Evolutionary conservation across 768 basidiomycete species (phyloP).

Genomic region (Kwoniella sp.): DNA sequence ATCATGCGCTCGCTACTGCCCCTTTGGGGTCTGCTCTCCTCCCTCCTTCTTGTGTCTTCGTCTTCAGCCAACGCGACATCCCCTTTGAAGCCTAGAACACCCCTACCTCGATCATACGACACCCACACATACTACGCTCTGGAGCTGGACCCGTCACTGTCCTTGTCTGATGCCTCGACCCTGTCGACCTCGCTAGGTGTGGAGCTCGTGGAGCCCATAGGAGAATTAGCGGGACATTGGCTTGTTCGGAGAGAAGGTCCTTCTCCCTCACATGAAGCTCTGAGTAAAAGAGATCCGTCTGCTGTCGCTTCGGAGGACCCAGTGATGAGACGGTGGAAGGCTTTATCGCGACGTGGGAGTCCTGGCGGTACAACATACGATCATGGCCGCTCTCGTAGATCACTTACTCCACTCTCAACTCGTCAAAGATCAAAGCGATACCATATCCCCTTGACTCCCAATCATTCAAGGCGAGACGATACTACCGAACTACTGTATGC

Average conservation of each 20-base stretch:
- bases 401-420: constrained; percentile 47
- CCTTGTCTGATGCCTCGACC: constrained; percentile 65
- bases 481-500: constrained; percentile 58
- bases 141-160: constrained; percentile 59
- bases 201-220: constrained; percentile 83
- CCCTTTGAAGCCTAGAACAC: constrained; percentile 27
- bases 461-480: constrained; percentile 19
- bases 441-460: constrained; percentile 21
- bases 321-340: constrained; percentile 36
- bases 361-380: not conserved
- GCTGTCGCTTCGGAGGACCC: constrained; percentile 23
- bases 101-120: constrained; percentile 54
- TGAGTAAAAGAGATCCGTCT: not conserved
- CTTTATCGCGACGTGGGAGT: constrained; percentile 14
- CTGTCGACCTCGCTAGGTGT: constrained; percentile 68
- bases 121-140: constrained; percentile 73
- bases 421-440: constrained; percentile 55
- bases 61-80: constrained; percentile 5
- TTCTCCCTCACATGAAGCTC: constrained; percentile 1
- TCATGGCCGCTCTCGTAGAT: constrained; percentile 3
- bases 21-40: constrained; percentile 21
- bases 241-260: constrained; percentile 64
- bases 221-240: constrained; percentile 81
- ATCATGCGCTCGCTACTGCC: constrained; percentile 11
- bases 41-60: constrained; percentile 10